phyloP scores from a whole-genome alignment of 2,329 filamentous ascomycete genomes.

The Helotiales sp. region DNA sequence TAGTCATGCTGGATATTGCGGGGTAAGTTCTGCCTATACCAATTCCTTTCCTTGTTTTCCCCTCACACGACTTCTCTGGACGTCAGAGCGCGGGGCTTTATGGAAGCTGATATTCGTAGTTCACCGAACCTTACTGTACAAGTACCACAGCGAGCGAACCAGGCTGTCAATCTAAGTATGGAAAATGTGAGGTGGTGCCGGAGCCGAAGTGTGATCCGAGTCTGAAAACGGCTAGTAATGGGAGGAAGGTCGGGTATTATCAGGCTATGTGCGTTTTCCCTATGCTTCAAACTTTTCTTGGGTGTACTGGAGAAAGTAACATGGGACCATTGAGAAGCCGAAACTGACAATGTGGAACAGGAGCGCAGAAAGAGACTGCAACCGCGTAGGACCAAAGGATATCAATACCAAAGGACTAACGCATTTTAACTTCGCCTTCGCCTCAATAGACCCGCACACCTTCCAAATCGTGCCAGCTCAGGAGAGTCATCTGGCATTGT shows the following conservation, averaged over 20 bases:
- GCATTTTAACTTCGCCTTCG: slow-evolving; percentile 40
- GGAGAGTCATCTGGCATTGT: slow-evolving; percentile 2
- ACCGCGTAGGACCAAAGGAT: slow-evolving; percentile 28
- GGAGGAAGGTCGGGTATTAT: slow-evolving; percentile 40
- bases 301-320: too few species aligned
- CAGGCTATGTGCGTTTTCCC: slow-evolving; percentile 24
- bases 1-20: slow-evolving; percentile 23
- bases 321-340: too few species aligned
- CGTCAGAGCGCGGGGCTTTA: too few species aligned
- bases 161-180: slow-evolving; percentile 33
- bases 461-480: slow-evolving; percentile 34
- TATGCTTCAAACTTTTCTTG: too few species aligned
- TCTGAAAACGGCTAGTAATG: slow-evolving; percentile 24
- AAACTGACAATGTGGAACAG: too few species aligned
- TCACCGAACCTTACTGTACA: too few species aligned
- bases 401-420: slow-evolving; percentile 20
- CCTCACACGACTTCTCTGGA: too few species aligned
- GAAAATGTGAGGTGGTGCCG: slow-evolving; percentile 32
- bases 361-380: slow-evolving; percentile 5
- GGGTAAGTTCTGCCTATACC: slow-evolving; percentile 18
- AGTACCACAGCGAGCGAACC: too few species aligned
- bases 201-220: slow-evolving; percentile 29
- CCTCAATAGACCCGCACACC: slow-evolving; percentile 39
- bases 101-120: too few species aligned
- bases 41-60: too few species aligned